Conservation (phyloP, 2,329 filamentous ascomycete species). For the Ambrosiella beaveri region DNA sequence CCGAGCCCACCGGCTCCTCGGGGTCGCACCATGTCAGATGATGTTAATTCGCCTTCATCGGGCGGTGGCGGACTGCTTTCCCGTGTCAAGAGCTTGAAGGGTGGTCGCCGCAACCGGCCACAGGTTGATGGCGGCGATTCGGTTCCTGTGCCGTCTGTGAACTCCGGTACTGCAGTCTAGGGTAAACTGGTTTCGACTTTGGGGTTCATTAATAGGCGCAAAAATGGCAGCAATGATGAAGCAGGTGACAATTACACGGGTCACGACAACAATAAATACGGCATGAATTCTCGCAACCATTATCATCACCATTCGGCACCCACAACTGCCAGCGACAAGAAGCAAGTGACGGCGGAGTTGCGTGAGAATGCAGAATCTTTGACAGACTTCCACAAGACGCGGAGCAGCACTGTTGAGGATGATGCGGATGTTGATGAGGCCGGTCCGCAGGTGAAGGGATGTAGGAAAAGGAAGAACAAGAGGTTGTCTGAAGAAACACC, state of each 20-base stretch:
- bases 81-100: constrained; percentile 69
- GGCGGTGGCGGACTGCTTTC: constrained; percentile 48
- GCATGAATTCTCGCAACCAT: background rate
- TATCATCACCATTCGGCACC: background rate
- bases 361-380: background rate
- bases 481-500: background rate
- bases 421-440: background rate
- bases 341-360: background rate
- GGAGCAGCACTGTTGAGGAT: too few species aligned
- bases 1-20: constrained; percentile 8
- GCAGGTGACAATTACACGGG: background rate
- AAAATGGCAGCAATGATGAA: constrained; percentile 1
- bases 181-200: constrained; percentile 15
- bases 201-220: constrained; percentile 13
- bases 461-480: background rate
- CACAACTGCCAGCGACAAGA: background rate
- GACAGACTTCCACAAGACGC: too few species aligned
- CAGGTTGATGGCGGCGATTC: constrained; percentile 11
- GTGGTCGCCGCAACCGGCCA: constrained; percentile 30
- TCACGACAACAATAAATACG: background rate
- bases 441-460: background rate
- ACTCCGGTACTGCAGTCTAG: constrained; percentile 26
- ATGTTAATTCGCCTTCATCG: constrained; percentile 1
- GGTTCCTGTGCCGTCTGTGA: constrained; percentile 10
- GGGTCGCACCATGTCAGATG: constrained; percentile 9